Percentiles rank a stretch among this genome's conserved stretches.
These are phyloP conservation scores for Scleroderma citrinum DNA, from an alignment of 768 basidiomycete genomes.

Conservation along the genomic window DNA sequence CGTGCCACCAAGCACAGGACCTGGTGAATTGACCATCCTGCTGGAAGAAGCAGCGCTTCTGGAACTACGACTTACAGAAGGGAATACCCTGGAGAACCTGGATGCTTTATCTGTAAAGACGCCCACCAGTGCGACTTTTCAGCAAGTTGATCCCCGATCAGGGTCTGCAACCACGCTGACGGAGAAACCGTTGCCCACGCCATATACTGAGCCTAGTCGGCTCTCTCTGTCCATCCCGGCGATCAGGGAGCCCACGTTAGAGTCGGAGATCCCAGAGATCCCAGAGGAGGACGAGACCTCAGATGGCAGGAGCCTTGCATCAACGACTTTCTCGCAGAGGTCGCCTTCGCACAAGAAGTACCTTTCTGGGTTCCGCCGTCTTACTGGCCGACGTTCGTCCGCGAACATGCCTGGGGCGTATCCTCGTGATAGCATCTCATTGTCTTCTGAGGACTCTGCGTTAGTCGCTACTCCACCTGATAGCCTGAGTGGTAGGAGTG, in stretches of 20 bases:
- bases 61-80: constrained; percentile 47
- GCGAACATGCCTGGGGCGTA: constrained; percentile 36
- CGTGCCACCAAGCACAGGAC: constrained; percentile 41
- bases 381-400: constrained; percentile 35
- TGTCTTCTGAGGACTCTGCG: constrained; percentile 66
- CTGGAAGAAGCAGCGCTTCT: constrained; percentile 54
- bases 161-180: constrained; percentile 18
- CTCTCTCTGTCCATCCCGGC: constrained; percentile 27
- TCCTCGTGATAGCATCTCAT: constrained; percentile 54
- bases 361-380: constrained; percentile 43
- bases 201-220: constrained; percentile 13
- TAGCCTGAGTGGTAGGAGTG: constrained; percentile 26
- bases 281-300: constrained; percentile 20
- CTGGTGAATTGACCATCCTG: constrained; percentile 47
- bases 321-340: constrained; percentile 44
- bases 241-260: constrained; percentile 23
- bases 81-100: constrained; percentile 23
- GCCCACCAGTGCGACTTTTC: constrained; percentile 22
- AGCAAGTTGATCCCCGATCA: constrained; percentile 12
- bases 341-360: constrained; percentile 42
- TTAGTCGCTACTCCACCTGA: constrained; percentile 56
- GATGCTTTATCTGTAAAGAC: constrained; percentile 13
- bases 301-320: constrained; percentile 27
- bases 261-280: constrained; percentile 11
- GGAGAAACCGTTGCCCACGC: constrained; percentile 10